phyloP scores from a whole-genome alignment of 176 grass and related monocot genomes.

The Eleusine indica region DNA sequence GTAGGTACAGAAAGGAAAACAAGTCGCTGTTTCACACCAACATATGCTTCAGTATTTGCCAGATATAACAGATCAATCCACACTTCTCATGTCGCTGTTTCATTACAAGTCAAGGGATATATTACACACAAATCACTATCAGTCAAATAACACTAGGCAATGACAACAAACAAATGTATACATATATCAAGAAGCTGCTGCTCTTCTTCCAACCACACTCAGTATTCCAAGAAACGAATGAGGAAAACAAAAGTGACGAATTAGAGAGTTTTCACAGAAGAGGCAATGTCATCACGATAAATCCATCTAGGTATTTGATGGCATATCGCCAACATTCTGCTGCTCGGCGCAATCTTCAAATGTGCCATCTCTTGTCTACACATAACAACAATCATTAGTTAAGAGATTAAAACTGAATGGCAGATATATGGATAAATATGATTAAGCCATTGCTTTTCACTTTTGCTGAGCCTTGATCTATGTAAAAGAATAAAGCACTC shows the following conservation, averaged over 20 bases:
- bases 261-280: slow-evolving; percentile 42
- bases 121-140: slow-evolving; percentile 52
- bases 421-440: neutral
- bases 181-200: slow-evolving; percentile 52
- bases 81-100: slow-evolving; percentile 39
- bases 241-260: slow-evolving; percentile 28
- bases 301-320: slow-evolving; percentile 46
- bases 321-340: slow-evolving; percentile 3
- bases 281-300: slow-evolving; percentile 32
- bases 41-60: slow-evolving; percentile 26
- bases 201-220: slow-evolving; percentile 37
- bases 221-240: slow-evolving; percentile 38
- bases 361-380: slow-evolving; percentile 91
- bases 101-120: slow-evolving; percentile 55
- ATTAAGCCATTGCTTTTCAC: neutral
- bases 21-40: slow-evolving; percentile 16
- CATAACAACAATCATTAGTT: neutral
- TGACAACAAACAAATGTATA: slow-evolving; percentile 51
- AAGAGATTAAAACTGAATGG: neutral
- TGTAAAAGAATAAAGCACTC: slow-evolving; percentile 24
- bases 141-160: slow-evolving; percentile 54
- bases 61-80: slow-evolving; percentile 44
- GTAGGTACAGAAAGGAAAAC: neutral
- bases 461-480: neutral
- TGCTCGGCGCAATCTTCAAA: slow-evolving; percentile 43